Percentiles rank a stretch among this genome's conserved stretches.
These are phyloP conservation scores for Moesziomyces antarcticus DNA, from an alignment of 1,284 basidiomycete species.

Conservation along the genomic window DNA sequence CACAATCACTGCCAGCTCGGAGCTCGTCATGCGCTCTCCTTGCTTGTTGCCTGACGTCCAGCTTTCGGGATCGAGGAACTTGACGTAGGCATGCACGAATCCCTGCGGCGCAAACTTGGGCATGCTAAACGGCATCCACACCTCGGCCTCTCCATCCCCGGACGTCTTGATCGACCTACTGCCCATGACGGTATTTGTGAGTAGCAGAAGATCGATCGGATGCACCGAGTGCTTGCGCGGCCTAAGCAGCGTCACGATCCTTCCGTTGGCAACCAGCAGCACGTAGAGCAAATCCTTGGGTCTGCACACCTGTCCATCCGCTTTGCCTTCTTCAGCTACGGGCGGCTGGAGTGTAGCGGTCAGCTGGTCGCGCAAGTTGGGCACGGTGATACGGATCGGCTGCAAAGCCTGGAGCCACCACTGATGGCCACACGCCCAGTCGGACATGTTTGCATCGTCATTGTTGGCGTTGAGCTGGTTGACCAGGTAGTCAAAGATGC, in stretches of 20 bases:
- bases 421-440: slow-evolving; percentile 73
- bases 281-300: slow-evolving; percentile 82
- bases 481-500: slow-evolving; percentile 52
- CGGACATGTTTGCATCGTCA: slow-evolving; percentile 18
- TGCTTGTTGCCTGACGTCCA: not conserved
- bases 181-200: slow-evolving; percentile 72
- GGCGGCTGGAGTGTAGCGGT: slow-evolving; percentile 47
- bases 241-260: slow-evolving; percentile 86
- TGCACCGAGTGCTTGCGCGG: slow-evolving; percentile 94
- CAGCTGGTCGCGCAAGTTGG: slow-evolving; percentile 71
- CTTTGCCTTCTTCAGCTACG: slow-evolving; percentile 12
- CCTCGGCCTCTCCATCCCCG: slow-evolving; percentile 74
- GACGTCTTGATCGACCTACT: slow-evolving; percentile 70
- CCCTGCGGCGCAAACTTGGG: slow-evolving; percentile 91
- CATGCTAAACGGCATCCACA: slow-evolving; percentile 94
- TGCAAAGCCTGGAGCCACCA: slow-evolving; percentile 76
- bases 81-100: slow-evolving; percentile 92
- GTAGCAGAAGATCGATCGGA: slow-evolving; percentile 72
- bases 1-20: slow-evolving; percentile 53
- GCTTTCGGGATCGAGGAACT: slow-evolving; percentile 72
- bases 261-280: slow-evolving; percentile 80
- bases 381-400: slow-evolving; percentile 78
- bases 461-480: slow-evolving; percentile 47
- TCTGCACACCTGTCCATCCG: slow-evolving; percentile 71
- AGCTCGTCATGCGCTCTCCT: slow-evolving; percentile 16